phyloP scores from a whole-genome alignment of 164 flowering plant genomes.

The Vitis labrusca region DNA sequence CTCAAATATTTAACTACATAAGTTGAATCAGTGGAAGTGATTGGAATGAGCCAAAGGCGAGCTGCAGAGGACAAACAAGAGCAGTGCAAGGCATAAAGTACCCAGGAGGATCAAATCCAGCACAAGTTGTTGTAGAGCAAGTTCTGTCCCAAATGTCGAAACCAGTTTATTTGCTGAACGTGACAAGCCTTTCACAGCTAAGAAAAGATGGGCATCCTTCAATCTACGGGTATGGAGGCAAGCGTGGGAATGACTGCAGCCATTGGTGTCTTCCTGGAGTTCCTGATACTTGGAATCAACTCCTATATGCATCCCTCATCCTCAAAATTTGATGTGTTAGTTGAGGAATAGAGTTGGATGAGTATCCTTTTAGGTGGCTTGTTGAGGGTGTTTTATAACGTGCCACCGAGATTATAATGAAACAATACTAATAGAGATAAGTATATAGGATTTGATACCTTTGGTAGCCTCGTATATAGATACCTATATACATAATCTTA shows the following conservation, averaged over 20 bases:
- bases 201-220: conserved; percentile 45
- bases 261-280: conserved; percentile 71
- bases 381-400: no score
- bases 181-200: conserved; percentile 26
- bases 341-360: no score
- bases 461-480: no score
- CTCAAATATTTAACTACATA: not conserved
- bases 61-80: conserved; percentile 16
- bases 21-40: conserved; percentile 12
- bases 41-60: conserved; percentile 10
- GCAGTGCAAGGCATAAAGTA: conserved; percentile 18
- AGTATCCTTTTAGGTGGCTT: no score
- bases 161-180: conserved; percentile 24
- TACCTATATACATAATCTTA: no score
- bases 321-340: no score
- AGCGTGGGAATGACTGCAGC: conserved; percentile 42
- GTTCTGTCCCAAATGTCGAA: conserved; percentile 12
- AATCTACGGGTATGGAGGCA: conserved; percentile 18
- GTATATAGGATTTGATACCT: no score
- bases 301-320: conserved; percentile 39
- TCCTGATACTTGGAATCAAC: conserved; percentile 62
- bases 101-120: conserved; percentile 18
- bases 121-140: conserved; percentile 10
- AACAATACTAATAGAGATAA: no score
- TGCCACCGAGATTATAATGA: no score